phyloP scores from a whole-genome alignment of 73 alveolate species.

The Paramecium sexaurelia region DNA sequence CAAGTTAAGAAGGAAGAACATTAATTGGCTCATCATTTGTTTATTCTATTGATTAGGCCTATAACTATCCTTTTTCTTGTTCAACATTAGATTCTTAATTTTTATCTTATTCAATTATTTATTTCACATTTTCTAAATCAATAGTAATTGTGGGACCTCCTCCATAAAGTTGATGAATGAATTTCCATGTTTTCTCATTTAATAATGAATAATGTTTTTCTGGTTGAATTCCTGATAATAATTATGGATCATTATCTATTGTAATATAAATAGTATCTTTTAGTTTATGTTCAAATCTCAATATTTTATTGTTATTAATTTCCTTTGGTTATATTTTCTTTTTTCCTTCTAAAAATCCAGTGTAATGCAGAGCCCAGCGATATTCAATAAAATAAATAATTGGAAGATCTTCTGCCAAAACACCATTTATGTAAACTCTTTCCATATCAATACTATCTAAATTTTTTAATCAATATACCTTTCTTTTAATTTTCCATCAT shows the following conservation, averaged over 20 bases:
- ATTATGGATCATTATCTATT: neutral
- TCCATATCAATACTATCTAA: neutral
- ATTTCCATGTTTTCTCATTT: constrained; percentile 5
- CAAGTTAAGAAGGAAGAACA: neutral
- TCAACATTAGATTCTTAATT: neutral
- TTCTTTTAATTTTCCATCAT: neutral
- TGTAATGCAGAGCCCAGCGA: neutral
- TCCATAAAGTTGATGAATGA: neutral
- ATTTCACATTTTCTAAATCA: neutral
- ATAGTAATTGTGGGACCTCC: constrained; percentile 1
- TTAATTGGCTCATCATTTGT: neutral
- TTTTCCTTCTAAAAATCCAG: neutral
- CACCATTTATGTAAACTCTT: neutral
- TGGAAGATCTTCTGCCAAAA: neutral
- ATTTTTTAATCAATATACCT: neutral
- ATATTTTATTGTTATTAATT: neutral
- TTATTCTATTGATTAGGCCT: neutral
- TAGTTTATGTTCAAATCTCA: neutral
- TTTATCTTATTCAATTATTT: neutral
- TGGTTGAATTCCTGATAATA: neutral
- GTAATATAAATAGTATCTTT: neutral
- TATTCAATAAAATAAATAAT: neutral
- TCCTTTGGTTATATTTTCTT: neutral
- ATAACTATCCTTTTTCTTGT: neutral
- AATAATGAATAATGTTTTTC: neutral